Evolutionary conservation across 2,329 filamentous ascomycete species (phyloP), one percentile per base, ranked within the genome.

Genomic region (Aspergillus sp.): DNA sequence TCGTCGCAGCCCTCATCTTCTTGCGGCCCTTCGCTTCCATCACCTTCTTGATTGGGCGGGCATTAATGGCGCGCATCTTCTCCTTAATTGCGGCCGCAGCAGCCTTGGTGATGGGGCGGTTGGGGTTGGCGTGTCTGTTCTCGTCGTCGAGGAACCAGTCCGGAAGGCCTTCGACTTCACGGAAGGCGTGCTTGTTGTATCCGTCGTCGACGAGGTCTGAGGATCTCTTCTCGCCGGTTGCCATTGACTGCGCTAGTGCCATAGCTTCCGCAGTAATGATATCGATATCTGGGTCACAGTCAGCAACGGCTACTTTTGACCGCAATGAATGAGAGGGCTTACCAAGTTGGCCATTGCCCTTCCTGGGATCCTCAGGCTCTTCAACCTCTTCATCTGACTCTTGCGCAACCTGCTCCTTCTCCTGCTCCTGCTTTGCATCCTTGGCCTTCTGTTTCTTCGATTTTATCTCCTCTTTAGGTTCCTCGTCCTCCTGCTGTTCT

Each of bases 231-330:
- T 91, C 80, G 41, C 91, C 91, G 0, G 86, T 89, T 3, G 90
- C 93, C 50, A 98, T 84, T 63, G 89, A 82, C 56, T 97, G 93
- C 0, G 93, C 94, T 13, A 98, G 79, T 0, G 91, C 94, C 93
- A 98, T 98, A 54, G 94, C 93, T 75, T 98, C 93, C 4, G 90
- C 93, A n/a, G 93, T 98, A 63, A 97, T 95, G 61, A 98, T 97
- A 66, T 97, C 90, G 70, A 98, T 95, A 64, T 96, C 90, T 78
- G 69, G 65, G 47, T 15, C 37, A 27, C 43, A 47, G 54, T 64
- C 56, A 63, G 60, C 41, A 48, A 50, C 13, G 13, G 27, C 17
- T 46, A 22, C 9, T 30, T 33, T 23, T 35, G 19, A 19, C 60
- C 30, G 56, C 59, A 20, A 10, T 63, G 61, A 13, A 56, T 25